A percentile compares a stretch with the other conserved stretches of the same genome.
Conservation (phyloP, 139 green algal species). For the Haematococcus sp. region DNA sequence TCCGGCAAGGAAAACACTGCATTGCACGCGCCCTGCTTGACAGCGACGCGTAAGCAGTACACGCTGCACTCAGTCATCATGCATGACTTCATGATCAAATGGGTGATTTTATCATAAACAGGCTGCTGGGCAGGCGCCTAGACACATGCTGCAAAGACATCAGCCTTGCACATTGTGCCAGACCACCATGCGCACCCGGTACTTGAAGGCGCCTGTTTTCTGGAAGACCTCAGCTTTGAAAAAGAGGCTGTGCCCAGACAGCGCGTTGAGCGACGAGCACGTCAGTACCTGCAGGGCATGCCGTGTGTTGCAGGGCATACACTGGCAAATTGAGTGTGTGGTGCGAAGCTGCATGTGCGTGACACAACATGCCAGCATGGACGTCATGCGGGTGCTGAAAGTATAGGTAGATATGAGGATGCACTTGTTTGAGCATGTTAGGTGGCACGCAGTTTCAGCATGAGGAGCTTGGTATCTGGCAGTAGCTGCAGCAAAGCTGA, state of each 20-base stretch:
- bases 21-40: constrained; percentile 59
- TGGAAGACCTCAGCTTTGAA: constrained; percentile 80
- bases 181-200: constrained; percentile 14
- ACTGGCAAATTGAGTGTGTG: too few species aligned
- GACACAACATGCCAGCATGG: background rate
- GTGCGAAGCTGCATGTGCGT: background rate
- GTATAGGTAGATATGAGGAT: background rate
- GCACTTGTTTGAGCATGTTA: too few species aligned
- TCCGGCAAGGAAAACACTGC: constrained; percentile 53
- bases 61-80: too few species aligned
- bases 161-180: too few species aligned
- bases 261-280: constrained; percentile 29
- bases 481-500: background rate
- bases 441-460: background rate
- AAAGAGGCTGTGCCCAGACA: constrained; percentile 35
- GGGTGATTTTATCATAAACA: too few species aligned
- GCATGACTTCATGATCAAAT: too few species aligned
- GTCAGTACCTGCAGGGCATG: constrained; percentile 38
- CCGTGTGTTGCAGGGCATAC: too few species aligned
- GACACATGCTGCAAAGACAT: too few species aligned
- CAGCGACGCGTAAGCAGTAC: too few species aligned
- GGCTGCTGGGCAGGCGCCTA: too few species aligned
- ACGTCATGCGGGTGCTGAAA: background rate
- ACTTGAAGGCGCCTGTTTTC: constrained; percentile 18
- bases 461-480: background rate